Base-by-base conservation (phyloP, 2,329 filamentous ascomycete species). In the Penicillium sp. region DNA sequence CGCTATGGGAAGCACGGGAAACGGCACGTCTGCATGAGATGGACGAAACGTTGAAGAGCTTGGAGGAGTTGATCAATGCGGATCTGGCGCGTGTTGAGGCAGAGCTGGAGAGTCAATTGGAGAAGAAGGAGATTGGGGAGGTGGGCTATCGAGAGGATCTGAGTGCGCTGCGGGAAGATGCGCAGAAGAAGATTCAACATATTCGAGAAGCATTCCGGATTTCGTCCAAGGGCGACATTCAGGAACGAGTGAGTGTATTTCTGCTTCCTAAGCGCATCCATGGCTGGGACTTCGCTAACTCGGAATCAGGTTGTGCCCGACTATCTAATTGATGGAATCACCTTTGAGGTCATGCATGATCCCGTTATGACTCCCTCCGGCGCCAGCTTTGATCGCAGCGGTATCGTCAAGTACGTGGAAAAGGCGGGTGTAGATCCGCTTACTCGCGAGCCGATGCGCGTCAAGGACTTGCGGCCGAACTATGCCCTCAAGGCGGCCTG, bases 351-450 rank as follows among this genome's bases (percentile, higher is more conserved):
- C 65, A 83, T 83, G 81, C 81, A 83, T 63, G 81, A 83, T 63
- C 81, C 81, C 5, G 80, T 83, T 37, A 74, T 82, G 6, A 83
- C 81, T 1, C 93, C 91, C 72, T 93, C 90, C 1, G 95, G 95
- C 13, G 91, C 93, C 66, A 95, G 91, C 1, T 99, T 97, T 75
- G 95, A 98, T 76, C 86, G 94, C 45, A 85, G 91, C 0, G 91
- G 91, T 17, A 90, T 99, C 63, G 83, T 93, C 72, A 92, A 96
- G 77, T 93, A 97, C 74, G 83, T 99, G 28, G 89, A 90, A 70
- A 84, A 90, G 24, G 87, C 87, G 37, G 84, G 84, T 0, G 90
- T 86, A 15, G 95, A 99, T 75, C 95, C 95, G 0, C 77, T 98
- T 38, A 97, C 94, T 0, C 84, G 94, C 45, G 89, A 93, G 65